A percentile compares a stretch with the other conserved stretches of the same genome.
Conservation (phyloP, 1,284 basidiomycete genomes). For the Veloboletus limbatus region DNA sequence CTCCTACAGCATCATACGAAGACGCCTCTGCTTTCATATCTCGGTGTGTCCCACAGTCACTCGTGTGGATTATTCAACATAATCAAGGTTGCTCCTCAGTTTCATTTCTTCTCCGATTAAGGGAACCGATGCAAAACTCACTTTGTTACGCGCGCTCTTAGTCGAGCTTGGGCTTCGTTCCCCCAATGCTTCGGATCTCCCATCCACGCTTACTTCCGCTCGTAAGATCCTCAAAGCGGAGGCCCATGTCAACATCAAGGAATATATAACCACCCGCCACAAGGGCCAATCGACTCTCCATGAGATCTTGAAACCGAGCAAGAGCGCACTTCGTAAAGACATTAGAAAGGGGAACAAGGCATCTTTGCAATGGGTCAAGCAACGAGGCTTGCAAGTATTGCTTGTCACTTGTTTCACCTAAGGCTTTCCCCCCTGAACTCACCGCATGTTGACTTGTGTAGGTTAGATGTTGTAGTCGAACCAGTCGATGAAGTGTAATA, state of each 20-base stretch:
- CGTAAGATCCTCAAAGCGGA: conserved; percentile 59
- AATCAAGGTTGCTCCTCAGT: conserved; percentile 10
- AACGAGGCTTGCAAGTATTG: conserved; percentile 59
- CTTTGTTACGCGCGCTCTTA: conserved; percentile 52
- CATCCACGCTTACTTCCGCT: conserved; percentile 57
- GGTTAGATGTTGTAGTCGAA: neutral
- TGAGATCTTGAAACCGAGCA: conserved; percentile 58
- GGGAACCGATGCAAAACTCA: conserved; percentile 43
- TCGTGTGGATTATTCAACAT: neutral
- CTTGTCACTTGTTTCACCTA: conserved; percentile 43
- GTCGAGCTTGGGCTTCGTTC: conserved; percentile 53
- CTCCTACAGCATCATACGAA: conserved; percentile 21
- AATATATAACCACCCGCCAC: conserved; percentile 65
- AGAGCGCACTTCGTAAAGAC: conserved; percentile 55
- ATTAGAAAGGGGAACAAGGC: conserved; percentile 49
- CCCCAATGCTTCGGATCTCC: conserved; percentile 40
- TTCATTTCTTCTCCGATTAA: conserved; percentile 23
- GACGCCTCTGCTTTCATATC: conserved; percentile 32
- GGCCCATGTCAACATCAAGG: conserved; percentile 67
- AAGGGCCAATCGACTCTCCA: conserved; percentile 62
- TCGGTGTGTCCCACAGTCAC: conserved; percentile 15
- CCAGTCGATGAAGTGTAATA: conserved; percentile 2
- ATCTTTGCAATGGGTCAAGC: conserved; percentile 57
- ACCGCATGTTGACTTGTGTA: neutral
- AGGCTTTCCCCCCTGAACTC: neutral